Percentiles rank a stretch among this genome's conserved stretches.
Conservation (phyloP, 371 early-diverging fungal genomes). For the Rhizopus delemar region DNA sequence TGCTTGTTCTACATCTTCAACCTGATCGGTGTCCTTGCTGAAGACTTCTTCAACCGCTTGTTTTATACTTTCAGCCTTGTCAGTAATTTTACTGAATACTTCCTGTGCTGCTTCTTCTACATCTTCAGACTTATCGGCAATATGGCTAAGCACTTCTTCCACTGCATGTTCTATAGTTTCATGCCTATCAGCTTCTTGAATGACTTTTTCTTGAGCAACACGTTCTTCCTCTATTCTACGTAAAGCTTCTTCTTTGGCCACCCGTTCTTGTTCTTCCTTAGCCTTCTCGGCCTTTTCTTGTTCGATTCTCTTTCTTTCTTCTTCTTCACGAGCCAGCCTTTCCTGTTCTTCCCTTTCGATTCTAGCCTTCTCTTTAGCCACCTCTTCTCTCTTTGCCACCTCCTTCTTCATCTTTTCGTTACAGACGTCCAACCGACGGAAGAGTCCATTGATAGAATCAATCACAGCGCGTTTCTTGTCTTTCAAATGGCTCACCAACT, state of each 20-base stretch:
- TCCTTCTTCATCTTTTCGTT: slow-evolving; percentile 16
- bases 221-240: slow-evolving; percentile 18
- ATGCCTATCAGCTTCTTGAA: not conserved
- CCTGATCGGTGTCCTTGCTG: no score
- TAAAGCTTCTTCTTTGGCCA: slow-evolving; percentile 9
- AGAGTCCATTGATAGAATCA: slow-evolving; percentile 23
- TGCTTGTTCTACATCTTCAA: not conserved
- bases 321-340: slow-evolving; percentile 11
- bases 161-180: no score
- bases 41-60: no score
- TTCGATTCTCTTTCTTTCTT: slow-evolving; percentile 7
- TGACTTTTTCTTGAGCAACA: not conserved
- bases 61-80: no score
- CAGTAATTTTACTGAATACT: no score
- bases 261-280: slow-evolving; percentile 8
- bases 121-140: no score
- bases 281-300: slow-evolving; percentile 7
- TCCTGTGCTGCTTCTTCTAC: no score
- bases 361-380: slow-evolving; percentile 16
- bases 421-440: slow-evolving; percentile 20
- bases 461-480: slow-evolving; percentile 33
- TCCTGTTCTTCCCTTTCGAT: slow-evolving; percentile 24
- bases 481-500: slow-evolving; percentile 30
- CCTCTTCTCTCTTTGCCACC: slow-evolving; percentile 14
- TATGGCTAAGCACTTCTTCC: no score